Conservation (phyloP, 2,329 filamentous ascomycete genomes). For the Colletotrichum zoysiae region DNA sequence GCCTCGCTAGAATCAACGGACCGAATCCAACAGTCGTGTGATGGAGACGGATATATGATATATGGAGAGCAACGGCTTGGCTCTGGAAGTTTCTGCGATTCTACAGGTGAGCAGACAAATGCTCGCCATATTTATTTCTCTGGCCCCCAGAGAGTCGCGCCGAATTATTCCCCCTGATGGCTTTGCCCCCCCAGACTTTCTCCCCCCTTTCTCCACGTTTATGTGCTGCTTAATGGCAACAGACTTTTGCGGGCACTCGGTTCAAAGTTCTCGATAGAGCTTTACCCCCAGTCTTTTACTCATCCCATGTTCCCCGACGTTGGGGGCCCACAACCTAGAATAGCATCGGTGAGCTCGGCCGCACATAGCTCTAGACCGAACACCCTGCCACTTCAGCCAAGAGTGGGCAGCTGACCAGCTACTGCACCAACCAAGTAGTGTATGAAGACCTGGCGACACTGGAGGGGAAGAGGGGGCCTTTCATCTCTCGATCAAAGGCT, state of each 20-base stretch:
- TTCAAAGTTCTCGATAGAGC: neutral
- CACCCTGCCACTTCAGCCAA: neutral
- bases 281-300: neutral
- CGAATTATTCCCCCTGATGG: neutral
- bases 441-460: neutral
- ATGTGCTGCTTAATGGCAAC: neutral
- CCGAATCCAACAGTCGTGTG: slow-evolving; percentile 30
- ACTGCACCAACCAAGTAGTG: neutral
- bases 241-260: neutral
- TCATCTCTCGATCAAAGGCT: neutral
- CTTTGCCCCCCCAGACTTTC: neutral
- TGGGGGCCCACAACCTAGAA: neutral
- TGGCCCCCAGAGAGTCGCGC: neutral
- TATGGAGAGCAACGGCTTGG: slow-evolving; percentile 35
- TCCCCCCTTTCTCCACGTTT: slow-evolving; percentile 10
- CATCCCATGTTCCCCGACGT: slow-evolving; percentile 2
- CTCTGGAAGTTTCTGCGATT: slow-evolving; percentile 5
- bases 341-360: slow-evolving; percentile 7
- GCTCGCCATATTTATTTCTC: slow-evolving; percentile 4
- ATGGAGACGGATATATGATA: slow-evolving; percentile 23
- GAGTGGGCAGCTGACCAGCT: neutral
- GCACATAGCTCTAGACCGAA: slow-evolving; percentile 3
- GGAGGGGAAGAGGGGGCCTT: neutral
- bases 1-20: slow-evolving; percentile 38
- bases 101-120: neutral